Percentiles rank a stretch among this genome's conserved stretches.
Conservation (phyloP, 176 grass and related monocot species). For the Cymbopogon citratus region DNA sequence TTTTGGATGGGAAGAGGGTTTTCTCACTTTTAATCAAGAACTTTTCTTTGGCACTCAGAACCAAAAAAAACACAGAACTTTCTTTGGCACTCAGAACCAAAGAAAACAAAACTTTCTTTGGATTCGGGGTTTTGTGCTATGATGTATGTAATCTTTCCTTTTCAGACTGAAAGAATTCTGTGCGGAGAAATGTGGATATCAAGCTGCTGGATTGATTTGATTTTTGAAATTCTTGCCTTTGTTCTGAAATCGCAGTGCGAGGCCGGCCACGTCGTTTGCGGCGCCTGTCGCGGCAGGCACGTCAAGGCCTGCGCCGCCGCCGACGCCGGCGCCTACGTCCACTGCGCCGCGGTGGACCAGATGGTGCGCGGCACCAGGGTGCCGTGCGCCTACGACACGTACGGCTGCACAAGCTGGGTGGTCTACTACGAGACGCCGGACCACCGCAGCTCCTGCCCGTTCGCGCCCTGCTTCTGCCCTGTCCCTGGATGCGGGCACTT, state of each 20-base stretch:
- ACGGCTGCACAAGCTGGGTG: constrained; percentile 3
- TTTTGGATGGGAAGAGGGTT: too few species aligned
- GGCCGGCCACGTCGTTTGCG: background rate
- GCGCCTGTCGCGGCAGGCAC: background rate
- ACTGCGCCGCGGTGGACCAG: background rate
- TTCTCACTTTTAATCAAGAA: too few species aligned
- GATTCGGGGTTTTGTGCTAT: background rate
- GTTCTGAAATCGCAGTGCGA: constrained; percentile 1
- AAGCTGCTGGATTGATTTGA: background rate
- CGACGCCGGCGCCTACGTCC: background rate
- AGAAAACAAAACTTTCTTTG: background rate
- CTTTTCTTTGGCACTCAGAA: too few species aligned
- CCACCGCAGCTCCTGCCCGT: constrained; percentile 15
- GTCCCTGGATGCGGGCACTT: constrained; percentile 1
- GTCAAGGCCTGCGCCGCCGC: background rate
- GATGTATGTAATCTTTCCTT: background rate
- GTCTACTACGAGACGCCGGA: constrained; percentile 2
- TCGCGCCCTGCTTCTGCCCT: constrained; percentile 25
- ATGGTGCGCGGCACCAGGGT: constrained; percentile 4
- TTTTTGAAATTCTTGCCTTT: background rate
- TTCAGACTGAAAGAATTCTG: too few species aligned
- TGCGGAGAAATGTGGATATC: background rate
- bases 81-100: background rate
- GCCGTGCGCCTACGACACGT: background rate
- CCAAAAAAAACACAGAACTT: background rate